These are phyloP conservation scores for Artemisia argyi DNA, from an alignment of 129 eudicot genomes.

Conservation along the genomic window DNA sequence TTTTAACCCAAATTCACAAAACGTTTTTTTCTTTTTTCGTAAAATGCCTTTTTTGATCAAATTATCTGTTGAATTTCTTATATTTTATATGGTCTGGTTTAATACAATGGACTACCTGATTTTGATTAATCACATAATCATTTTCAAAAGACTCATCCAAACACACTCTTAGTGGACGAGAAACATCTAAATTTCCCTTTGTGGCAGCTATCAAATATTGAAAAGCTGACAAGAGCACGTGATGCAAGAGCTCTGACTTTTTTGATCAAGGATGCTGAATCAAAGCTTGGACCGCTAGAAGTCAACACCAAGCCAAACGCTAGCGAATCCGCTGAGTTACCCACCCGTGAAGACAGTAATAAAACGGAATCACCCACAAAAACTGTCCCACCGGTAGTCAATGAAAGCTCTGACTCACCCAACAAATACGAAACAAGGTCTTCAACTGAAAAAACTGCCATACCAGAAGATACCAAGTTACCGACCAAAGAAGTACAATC, in stretches of 20 bases:
- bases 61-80: too few species aligned
- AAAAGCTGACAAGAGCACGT: slow-evolving; percentile 58
- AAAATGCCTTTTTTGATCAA: too few species aligned
- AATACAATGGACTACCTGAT: not conserved
- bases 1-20: too few species aligned
- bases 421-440: not conserved
- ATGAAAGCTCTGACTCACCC: slow-evolving; percentile 24
- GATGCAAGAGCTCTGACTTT: slow-evolving; percentile 63
- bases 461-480: slow-evolving; percentile 12
- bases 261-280: slow-evolving; percentile 62
- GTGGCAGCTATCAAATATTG: slow-evolving; percentile 55
- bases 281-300: slow-evolving; percentile 66
- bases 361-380: slow-evolving; percentile 25
- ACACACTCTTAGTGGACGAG: not conserved
- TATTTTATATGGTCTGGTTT: too few species aligned
- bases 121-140: not conserved
- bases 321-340: slow-evolving; percentile 10
- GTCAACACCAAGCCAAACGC: slow-evolving; percentile 29
- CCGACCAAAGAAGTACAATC: not conserved
- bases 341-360: slow-evolving; percentile 6
- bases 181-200: slow-evolving; percentile 16
- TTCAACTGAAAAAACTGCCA: slow-evolving; percentile 18
- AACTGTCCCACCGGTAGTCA: slow-evolving; percentile 21
- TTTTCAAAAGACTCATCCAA: not conserved
- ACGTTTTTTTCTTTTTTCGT: too few species aligned